Conservation (phyloP, 164 flowering plant genomes). For the Nymphaea thermarum region DNA sequence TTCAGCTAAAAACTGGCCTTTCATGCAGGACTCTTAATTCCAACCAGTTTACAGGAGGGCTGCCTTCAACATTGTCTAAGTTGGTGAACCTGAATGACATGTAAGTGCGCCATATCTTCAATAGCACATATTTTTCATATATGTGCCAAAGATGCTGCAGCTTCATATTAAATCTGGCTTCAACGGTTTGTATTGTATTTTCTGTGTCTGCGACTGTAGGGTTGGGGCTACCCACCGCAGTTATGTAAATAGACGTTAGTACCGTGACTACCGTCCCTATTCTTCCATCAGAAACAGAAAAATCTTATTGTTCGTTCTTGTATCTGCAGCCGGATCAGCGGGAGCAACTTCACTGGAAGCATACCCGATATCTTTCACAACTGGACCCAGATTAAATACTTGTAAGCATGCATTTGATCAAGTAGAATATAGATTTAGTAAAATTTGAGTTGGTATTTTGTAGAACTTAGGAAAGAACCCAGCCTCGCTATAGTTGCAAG, state of each 20-base stretch:
- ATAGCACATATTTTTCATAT: too few species aligned
- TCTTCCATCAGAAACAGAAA: neutral
- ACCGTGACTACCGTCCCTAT: neutral
- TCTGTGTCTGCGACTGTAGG: too few species aligned
- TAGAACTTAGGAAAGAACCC: too few species aligned
- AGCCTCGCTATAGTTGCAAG: too few species aligned
- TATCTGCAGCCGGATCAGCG: constrained; percentile 61
- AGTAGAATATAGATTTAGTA: neutral
- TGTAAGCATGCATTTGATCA: neutral
- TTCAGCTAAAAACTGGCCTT: too few species aligned
- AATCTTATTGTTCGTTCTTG: constrained; percentile 1
- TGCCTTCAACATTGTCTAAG: constrained; percentile 42
- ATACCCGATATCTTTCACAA: constrained; percentile 73
- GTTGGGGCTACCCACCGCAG: too few species aligned
- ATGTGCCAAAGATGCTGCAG: too few species aligned
- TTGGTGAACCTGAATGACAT: constrained; percentile 42
- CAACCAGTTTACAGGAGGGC: constrained; percentile 50
- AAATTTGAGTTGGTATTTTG: too few species aligned
- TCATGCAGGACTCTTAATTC: constrained; percentile 39
- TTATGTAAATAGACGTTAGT: neutral
- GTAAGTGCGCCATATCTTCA: constrained; percentile 25
- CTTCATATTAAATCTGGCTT: too few species aligned
- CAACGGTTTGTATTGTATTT: too few species aligned
- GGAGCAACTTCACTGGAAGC: constrained; percentile 45
- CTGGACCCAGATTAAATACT: constrained; percentile 24